A percentile compares a stretch with the other conserved stretches of the same genome.
These are phyloP conservation scores for Epipyxis sp. DNA, from an alignment of 108 stramenopile genomes.

Conservation along the genomic window DNA sequence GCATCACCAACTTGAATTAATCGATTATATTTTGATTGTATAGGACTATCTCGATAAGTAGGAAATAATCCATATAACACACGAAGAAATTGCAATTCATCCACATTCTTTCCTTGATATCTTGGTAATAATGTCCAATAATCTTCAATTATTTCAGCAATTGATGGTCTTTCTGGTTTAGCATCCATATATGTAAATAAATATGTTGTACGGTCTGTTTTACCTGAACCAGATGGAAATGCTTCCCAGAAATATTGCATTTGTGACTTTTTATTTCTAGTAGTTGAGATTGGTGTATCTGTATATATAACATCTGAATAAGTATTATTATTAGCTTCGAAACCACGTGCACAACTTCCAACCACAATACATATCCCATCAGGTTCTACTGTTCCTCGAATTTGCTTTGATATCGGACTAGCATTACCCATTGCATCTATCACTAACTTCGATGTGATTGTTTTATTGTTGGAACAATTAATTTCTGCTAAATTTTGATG, in stretches of 20 bases:
- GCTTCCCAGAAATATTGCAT: conserved; percentile 94
- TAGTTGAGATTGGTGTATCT: conserved; percentile 67
- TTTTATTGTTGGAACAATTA: conserved; percentile 37
- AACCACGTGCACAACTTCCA: conserved; percentile 78
- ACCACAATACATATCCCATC: conserved; percentile 82
- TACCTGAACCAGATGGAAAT: conserved; percentile 82
- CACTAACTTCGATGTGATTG: conserved; percentile 73
- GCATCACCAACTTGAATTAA: conserved; percentile 78
- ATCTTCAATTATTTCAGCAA: conserved; percentile 75
- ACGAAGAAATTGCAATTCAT: conserved; percentile 74
- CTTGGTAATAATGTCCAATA: conserved; percentile 81
- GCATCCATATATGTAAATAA: conserved; percentile 89
- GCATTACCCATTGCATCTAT: conserved; percentile 91
- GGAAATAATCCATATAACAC: conserved; percentile 86
- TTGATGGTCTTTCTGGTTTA: conserved; percentile 64
- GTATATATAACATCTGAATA: conserved; percentile 87
- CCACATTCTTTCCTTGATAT: conserved; percentile 60
- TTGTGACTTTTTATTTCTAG: conserved; percentile 36
- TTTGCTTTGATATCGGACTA: conserved; percentile 74
- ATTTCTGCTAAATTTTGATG: conserved; percentile 49
- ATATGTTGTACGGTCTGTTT: conserved; percentile 60
- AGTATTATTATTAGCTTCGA: conserved; percentile 62
- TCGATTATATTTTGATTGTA: conserved; percentile 71
- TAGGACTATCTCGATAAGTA: conserved; percentile 82
- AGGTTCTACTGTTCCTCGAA: conserved; percentile 55